These are phyloP conservation scores for Corymbia calophylla DNA, from an alignment of 441 rosid species.

Conservation along the genomic window DNA sequence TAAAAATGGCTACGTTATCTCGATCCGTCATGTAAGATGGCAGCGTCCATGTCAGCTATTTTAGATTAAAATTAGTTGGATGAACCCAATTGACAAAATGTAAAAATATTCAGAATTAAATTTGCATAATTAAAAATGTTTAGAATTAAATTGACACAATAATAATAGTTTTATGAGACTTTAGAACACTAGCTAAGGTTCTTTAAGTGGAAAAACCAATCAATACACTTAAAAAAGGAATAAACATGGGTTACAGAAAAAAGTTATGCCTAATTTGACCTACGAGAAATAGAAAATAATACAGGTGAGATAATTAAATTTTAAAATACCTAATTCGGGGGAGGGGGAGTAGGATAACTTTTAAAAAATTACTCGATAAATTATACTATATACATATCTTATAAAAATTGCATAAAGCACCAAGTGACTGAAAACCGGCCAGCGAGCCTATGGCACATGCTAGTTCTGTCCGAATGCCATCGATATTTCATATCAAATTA, in stretches of 20 bases:
- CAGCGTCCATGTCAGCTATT: accelerated
- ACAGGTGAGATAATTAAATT: background rate
- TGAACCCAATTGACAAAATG: background rate
- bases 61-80: no score
- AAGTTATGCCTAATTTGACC: background rate
- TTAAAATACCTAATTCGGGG: background rate
- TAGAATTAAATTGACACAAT: no score
- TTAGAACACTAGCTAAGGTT: background rate
- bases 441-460: background rate
- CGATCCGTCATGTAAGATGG: no score
- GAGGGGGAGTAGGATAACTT: background rate
- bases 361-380: background rate
- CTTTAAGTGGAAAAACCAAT: background rate
- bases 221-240: background rate
- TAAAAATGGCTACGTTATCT: no score
- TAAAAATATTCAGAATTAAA: no score
- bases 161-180: background rate
- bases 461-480: background rate
- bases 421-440: background rate
- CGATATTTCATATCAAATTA: background rate
- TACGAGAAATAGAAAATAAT: background rate
- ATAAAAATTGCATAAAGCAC: background rate
- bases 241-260: background rate
- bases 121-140: no score
- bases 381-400: background rate